Evolutionary conservation across 768 basidiomycete species (phyloP).

Genomic region (Lentinus tigrinus): DNA sequence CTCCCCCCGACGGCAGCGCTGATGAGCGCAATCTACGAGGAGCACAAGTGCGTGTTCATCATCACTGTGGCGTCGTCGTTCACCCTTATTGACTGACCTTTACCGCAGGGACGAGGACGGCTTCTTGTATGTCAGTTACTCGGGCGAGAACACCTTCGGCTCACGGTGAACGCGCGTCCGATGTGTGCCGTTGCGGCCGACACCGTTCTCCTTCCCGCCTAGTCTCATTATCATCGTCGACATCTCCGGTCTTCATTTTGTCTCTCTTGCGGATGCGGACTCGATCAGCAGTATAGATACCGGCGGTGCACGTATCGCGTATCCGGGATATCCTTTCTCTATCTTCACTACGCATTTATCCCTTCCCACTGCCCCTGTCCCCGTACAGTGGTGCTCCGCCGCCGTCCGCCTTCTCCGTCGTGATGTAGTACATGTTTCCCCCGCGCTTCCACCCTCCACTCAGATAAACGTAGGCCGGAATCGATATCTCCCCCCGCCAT

Average conservation of each 20-base stretch:
- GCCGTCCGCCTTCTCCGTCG: conserved; percentile 5
- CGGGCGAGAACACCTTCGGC: conserved; percentile 97
- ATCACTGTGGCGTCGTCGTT: not conserved
- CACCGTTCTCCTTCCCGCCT: not conserved
- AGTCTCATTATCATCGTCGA: not conserved
- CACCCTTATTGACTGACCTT: not conserved
- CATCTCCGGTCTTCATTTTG: not conserved
- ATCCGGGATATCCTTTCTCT: not conserved
- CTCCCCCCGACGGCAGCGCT: conserved; percentile 96
- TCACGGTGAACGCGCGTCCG: conserved; percentile 19
- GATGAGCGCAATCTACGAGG: conserved; percentile 99
- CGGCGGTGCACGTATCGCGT: conserved; percentile 11
- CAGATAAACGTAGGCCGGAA: conserved; percentile 15
- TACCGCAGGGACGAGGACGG: conserved; percentile 92
- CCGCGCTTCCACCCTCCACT: not conserved
- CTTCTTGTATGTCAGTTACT: conserved; percentile 98
- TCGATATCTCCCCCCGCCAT: conserved; percentile 10
- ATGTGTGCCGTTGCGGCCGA: not conserved
- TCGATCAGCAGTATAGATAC: conserved; percentile 15
- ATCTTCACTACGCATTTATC: not conserved
- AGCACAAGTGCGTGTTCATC: conserved; percentile 80
- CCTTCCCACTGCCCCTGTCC: not conserved
- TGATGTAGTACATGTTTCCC: not conserved
- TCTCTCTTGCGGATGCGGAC: conserved; percentile 15
- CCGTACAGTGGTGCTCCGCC: not conserved